Evolutionary conservation across 164 flowering plant species (phyloP), one percentile per base, ranked within the genome.

Genomic region (Houttuynia cordata): DNA sequence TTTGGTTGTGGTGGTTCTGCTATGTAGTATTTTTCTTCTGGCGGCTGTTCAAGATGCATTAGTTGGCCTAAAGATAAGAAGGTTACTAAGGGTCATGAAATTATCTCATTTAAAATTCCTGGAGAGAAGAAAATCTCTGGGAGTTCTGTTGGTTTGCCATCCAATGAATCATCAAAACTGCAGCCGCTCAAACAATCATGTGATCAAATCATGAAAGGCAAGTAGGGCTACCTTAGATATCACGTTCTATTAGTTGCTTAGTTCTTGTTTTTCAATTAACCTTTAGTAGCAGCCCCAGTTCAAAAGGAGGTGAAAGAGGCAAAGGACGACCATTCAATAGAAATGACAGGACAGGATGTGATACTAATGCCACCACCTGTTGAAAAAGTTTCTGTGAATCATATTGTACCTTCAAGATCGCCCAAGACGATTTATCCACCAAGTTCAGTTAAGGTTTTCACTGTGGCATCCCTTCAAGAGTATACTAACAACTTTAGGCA

Each of bases 391-490:
- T 59, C 40, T 66, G 68, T 60, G 20, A 74, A 73, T 10, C 89
- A 84, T 7, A 63, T 56, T 64, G 30, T 49, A 23, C 66, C 82
- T 21, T 40, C 75, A 22, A 62, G 50, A 64, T 52, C 73, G 22
- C 37, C 71, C 39, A 71, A 66, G 63, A 60, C 52, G 64, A 34
- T 55, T 56, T 68, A 61, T 47, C 57, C 49, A 19, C 58, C 72
- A n/a, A 61, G 55, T 61, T 78, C 93, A 62, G 69, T 73, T 20
- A 74, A 64, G 53, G 58, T 68, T 62, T 92, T 81, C 70, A 79
- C 84, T 41, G 63, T 87, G 69, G 91, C 90, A 45, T 70, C 79
- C 15, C 93, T 89, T 70, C 98, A 92, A 69, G 84, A 89, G 65
- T 84, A 68, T 64, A 89, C 96, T 45, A 72, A 82, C 56, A 87